These are phyloP conservation scores for Fennellomyces sp. DNA, from an alignment of 371 early-diverging fungal genomes.

Conservation along the genomic window DNA sequence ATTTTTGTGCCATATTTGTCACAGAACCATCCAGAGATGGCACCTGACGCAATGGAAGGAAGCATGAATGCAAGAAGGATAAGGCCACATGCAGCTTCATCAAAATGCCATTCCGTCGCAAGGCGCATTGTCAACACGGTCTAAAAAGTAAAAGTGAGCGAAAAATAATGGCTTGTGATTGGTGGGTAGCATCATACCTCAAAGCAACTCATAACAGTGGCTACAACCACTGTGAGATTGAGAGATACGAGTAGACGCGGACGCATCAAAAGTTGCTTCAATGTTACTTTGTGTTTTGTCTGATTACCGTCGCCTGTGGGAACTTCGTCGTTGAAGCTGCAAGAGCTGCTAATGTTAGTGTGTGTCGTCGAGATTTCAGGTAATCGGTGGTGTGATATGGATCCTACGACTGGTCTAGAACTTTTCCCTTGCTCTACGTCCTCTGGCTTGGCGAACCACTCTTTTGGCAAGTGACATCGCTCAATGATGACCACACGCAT, in stretches of 20 bases:
- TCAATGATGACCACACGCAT: constrained; percentile 61
- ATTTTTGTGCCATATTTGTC: constrained; percentile 44
- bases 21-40: constrained; percentile 48
- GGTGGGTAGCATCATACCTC: too few relatives aligned
- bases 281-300: constrained; percentile 13
- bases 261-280: constrained; percentile 23
- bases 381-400: constrained; percentile 1
- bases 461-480: constrained; percentile 39
- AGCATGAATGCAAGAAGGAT: constrained; percentile 61
- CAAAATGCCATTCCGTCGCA: constrained; percentile 54
- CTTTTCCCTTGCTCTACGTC: constrained; percentile 5
- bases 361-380: constrained; percentile 8
- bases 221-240: constrained; percentile 30
- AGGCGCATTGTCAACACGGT: constrained; percentile 62
- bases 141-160: constrained; percentile 34
- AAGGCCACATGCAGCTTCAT: constrained; percentile 57
- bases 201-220: constrained; percentile 44
- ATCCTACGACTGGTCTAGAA: not conserved
- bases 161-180: not conserved
- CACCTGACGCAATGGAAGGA: constrained; percentile 45
- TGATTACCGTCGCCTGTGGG: not conserved
- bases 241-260: constrained; percentile 37
- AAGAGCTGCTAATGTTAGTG: constrained; percentile 11
- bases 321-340: not conserved
- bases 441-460: constrained; percentile 33